These are phyloP conservation scores for Angophora floribunda DNA, from an alignment of 345 rosid genomes.

Conservation along the genomic window DNA sequence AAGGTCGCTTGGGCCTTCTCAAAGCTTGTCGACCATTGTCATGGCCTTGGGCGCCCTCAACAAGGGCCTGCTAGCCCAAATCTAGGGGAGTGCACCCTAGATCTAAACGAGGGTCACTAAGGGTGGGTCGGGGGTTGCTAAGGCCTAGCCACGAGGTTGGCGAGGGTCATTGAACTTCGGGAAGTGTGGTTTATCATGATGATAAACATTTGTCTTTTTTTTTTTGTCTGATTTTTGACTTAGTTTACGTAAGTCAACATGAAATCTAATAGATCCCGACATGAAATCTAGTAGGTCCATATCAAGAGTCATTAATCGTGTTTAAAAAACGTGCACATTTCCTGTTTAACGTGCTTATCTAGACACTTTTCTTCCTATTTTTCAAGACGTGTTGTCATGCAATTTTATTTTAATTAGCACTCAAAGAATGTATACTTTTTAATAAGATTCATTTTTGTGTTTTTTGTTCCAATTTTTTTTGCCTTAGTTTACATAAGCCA, in stretches of 20 bases:
- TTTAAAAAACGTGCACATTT: background rate
- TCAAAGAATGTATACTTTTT: too few relatives aligned
- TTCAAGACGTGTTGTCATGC: background rate
- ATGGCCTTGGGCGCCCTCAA: too few relatives aligned
- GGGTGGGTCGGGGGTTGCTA: too few relatives aligned
- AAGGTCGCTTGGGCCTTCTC: too few relatives aligned
- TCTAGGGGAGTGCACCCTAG: too few relatives aligned
- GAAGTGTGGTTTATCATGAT: background rate
- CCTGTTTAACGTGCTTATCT: background rate
- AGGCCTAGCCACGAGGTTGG: too few relatives aligned
- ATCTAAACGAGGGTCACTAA: too few relatives aligned
- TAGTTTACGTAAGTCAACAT: background rate
- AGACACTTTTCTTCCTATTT: rapidly evolving
- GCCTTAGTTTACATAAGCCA: background rate
- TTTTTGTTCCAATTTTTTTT: background rate
- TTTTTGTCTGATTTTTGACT: background rate
- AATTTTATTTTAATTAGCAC: too few relatives aligned
- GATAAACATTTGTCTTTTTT: background rate
- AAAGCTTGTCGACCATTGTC: too few relatives aligned
- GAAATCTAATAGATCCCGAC: background rate
- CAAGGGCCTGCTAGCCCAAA: too few relatives aligned
- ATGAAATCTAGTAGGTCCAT: background rate
- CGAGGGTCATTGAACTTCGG: too few relatives aligned
- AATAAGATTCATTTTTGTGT: background rate
- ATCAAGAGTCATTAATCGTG: background rate